phyloP scores from a whole-genome alignment of 371 early-diverging fungal genomes.

The Mortierella sp. region DNA sequence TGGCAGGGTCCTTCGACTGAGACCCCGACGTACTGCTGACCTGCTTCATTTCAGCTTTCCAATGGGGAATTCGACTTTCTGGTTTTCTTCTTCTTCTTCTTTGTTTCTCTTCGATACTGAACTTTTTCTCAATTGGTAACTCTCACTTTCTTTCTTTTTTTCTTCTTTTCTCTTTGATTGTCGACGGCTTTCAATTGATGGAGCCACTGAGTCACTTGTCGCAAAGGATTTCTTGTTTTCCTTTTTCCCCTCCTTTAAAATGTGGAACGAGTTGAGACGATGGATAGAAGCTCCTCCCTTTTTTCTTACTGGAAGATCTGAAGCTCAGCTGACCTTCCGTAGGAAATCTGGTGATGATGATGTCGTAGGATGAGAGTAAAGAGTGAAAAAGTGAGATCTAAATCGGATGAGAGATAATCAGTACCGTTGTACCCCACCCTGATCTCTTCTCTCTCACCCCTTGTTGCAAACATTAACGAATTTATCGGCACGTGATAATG shows the following conservation, averaged over 20 bases:
- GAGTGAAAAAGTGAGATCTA: neutral
- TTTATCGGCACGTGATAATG: neutral
- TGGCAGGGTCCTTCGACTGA: neutral
- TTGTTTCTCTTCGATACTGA: neutral
- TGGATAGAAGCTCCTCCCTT: neutral
- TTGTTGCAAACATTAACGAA: neutral
- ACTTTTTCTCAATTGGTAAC: neutral
- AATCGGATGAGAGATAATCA: conserved; percentile 3
- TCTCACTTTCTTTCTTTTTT: conserved; percentile 4
- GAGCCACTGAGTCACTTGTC: neutral
- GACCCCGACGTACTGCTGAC: neutral
- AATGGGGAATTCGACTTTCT: neutral
- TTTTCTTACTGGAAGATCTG: neutral
- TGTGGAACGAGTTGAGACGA: neutral
- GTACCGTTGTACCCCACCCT: neutral
- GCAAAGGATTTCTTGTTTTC: neutral
- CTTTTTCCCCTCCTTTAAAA: neutral
- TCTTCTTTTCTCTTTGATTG: neutral
- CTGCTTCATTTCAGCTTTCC: conserved; percentile 14
- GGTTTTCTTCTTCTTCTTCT: neutral
- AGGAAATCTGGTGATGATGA: neutral
- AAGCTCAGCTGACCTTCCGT: neutral
- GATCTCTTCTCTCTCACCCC: neutral
- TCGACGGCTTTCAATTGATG: conserved; percentile 4
- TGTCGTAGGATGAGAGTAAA: neutral